phyloP scores from a whole-genome alignment of 441 rosid species.

The Adansonia rubrostipa region DNA sequence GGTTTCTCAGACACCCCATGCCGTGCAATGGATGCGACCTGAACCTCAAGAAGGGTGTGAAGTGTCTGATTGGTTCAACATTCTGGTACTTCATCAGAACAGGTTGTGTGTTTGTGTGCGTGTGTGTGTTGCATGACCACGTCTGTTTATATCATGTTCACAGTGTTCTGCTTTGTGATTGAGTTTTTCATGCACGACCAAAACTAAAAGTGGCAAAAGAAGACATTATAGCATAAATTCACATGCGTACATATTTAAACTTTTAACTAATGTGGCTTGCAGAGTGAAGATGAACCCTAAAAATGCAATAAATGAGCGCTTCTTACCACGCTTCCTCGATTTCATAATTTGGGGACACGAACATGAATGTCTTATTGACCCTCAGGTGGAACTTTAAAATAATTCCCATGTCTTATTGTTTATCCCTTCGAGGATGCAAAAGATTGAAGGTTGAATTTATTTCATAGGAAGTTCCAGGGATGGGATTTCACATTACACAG shows the following conservation, averaged over 20 bases:
- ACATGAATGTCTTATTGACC: slow-evolving; percentile 94
- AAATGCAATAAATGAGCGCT: slow-evolving; percentile 97
- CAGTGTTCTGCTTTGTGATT: neutral
- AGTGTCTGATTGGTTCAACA: slow-evolving; percentile 95
- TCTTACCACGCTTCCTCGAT: slow-evolving; percentile 92
- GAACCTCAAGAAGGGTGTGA: slow-evolving; percentile 86
- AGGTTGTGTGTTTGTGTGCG: slow-evolving; percentile 47
- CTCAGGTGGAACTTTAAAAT: slow-evolving; percentile 60
- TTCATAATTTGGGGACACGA: slow-evolving; percentile 98
- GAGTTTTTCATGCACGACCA: slow-evolving; percentile 17
- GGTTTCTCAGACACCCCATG: slow-evolving; percentile 83
- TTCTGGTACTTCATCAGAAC: slow-evolving; percentile 97
- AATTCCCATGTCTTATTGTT: slow-evolving; percentile 11
- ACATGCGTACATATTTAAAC: neutral
- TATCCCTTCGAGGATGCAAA: slow-evolving; percentile 15
- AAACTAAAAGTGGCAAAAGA: slow-evolving; percentile 9
- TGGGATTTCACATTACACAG: slow-evolving; percentile 98
- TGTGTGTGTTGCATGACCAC: neutral
- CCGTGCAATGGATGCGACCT: slow-evolving; percentile 99
- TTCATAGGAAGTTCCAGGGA: slow-evolving; percentile 93
- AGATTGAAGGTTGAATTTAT: slow-evolving; percentile 41
- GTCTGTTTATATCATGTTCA: slow-evolving; percentile 1
- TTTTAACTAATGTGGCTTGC: slow-evolving; percentile 35
- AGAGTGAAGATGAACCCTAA: slow-evolving; percentile 97
- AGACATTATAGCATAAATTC: neutral